Percentiles rank a stretch among this genome's conserved stretches.
phyloP scores from a whole-genome alignment of 1,284 basidiomycete genomes.

The Apiotrichum siamense region DNA sequence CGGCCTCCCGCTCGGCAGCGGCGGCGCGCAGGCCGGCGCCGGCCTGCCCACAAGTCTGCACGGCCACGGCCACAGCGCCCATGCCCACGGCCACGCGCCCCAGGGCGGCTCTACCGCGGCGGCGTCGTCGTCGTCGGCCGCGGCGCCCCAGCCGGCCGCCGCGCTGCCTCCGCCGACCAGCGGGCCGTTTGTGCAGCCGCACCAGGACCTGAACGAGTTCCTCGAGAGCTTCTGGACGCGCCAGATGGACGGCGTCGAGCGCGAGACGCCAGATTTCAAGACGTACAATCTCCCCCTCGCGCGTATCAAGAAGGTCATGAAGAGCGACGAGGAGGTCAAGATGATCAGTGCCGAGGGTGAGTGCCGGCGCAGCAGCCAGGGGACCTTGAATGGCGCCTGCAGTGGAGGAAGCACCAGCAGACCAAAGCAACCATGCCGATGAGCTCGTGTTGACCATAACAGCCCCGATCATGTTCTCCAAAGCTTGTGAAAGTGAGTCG shows the following conservation, averaged over 20 bases:
- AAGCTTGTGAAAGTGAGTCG: constrained; percentile 85
- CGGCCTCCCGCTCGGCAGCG: constrained; percentile 43
- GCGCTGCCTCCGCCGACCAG: constrained; percentile 5
- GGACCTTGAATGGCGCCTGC: too few species aligned
- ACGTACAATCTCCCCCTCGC: constrained; percentile 54
- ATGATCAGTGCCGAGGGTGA: constrained; percentile 92
- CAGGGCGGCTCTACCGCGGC: background rate
- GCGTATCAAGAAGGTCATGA: constrained; percentile 96
- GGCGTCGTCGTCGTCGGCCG: background rate
- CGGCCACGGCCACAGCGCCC: background rate
- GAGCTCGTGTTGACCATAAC: constrained; percentile 8
- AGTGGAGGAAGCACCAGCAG: too few species aligned
- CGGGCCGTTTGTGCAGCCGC: constrained; percentile 35
- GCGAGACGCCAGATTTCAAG: constrained; percentile 42
- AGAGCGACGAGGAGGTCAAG: constrained; percentile 94
- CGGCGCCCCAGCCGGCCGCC: too few species aligned
- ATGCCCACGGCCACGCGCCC: background rate
- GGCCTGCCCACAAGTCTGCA: background rate
- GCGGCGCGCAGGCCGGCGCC: background rate
- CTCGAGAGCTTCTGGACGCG: constrained; percentile 45
- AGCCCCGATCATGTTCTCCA: constrained; percentile 91
- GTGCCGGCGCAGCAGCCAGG: constrained; percentile 14
- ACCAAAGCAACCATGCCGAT: background rate
- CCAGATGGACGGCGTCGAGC: constrained; percentile 45
- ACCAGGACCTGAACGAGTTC: constrained; percentile 43